A percentile compares a stretch with the other conserved stretches of the same genome.
These are phyloP conservation scores for Chlorociboria aeruginascens DNA, from an alignment of 495 filamentous ascomycete species.

Conservation along the genomic window DNA sequence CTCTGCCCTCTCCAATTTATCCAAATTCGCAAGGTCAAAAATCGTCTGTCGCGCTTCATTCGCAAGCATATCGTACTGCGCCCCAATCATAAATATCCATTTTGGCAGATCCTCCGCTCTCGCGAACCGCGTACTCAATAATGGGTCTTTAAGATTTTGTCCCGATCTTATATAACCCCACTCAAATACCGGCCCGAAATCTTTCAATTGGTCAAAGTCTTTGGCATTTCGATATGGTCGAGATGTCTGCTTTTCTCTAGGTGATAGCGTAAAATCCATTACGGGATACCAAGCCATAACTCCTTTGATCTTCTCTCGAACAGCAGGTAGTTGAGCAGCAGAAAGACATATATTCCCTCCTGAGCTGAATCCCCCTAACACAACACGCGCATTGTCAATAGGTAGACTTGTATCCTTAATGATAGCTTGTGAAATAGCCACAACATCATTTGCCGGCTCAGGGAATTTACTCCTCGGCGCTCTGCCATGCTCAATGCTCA, in stretches of 20 bases:
- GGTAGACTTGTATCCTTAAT: slow-evolving; percentile 16
- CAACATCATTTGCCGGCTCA: slow-evolving; percentile 20
- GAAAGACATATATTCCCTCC: slow-evolving; percentile 24
- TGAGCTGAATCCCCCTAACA: slow-evolving; percentile 27
- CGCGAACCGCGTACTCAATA: slow-evolving; percentile 26
- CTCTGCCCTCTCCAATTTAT: background rate
- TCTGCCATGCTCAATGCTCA: slow-evolving; percentile 25
- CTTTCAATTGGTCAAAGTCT: slow-evolving; percentile 18
- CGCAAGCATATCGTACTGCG: slow-evolving; percentile 14
- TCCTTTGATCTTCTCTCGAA: slow-evolving; percentile 23
- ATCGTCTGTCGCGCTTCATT: slow-evolving; percentile 12
- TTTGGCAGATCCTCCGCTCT: slow-evolving; percentile 21
- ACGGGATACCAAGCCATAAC: slow-evolving; percentile 25
- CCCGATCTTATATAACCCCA: slow-evolving; percentile 24
- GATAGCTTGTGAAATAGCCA: slow-evolving; percentile 12
- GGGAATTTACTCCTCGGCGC: slow-evolving; percentile 24
- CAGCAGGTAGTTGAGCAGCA: slow-evolving; percentile 19
- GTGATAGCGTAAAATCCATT: slow-evolving; percentile 22
- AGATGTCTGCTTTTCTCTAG: slow-evolving; percentile 17
- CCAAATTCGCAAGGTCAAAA: slow-evolving; percentile 1
- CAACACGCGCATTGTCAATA: slow-evolving; percentile 17
- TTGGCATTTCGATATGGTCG: slow-evolving; percentile 20
- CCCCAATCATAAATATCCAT: slow-evolving; percentile 10
- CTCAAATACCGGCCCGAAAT: slow-evolving; percentile 19
- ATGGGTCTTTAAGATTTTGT: slow-evolving; percentile 24